phyloP scores from a whole-genome alignment of 1,139 yeast species.

The Taiozyma sp. region DNA sequence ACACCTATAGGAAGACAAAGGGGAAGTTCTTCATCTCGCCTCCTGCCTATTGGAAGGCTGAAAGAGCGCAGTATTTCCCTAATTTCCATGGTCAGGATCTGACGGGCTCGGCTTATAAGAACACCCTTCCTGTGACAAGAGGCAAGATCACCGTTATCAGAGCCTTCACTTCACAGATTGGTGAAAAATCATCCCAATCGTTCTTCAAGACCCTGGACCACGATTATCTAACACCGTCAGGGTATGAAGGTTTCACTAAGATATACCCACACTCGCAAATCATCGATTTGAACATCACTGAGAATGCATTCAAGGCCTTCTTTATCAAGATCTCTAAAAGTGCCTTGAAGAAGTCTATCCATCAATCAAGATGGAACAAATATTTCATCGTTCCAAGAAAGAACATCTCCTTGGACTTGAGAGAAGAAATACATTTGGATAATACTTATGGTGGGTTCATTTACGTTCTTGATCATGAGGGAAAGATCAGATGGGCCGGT shows the following conservation, averaged over 20 bases:
- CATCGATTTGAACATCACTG: slow-evolving; percentile 72
- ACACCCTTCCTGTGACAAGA: slow-evolving; percentile 26
- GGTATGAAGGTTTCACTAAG: slow-evolving; percentile 27
- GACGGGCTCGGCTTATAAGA: slow-evolving; percentile 30
- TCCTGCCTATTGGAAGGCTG: slow-evolving; percentile 63
- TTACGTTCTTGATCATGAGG: slow-evolving; percentile 68
- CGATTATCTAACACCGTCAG: slow-evolving; percentile 26
- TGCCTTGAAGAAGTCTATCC: slow-evolving; percentile 38
- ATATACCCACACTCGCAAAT: slow-evolving; percentile 56
- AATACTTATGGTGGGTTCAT: slow-evolving; percentile 84
- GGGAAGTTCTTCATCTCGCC: slow-evolving; percentile 89
- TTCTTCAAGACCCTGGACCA: slow-evolving; percentile 45
- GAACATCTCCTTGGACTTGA: slow-evolving; percentile 52
- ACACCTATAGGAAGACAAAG: slow-evolving; percentile 70
- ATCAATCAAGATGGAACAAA: slow-evolving; percentile 47
- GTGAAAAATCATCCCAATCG: slow-evolving; percentile 61
- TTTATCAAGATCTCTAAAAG: slow-evolving; percentile 52
- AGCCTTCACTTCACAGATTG: slow-evolving; percentile 65
- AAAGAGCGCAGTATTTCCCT: slow-evolving; percentile 84
- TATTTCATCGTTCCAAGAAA: slow-evolving; percentile 65
- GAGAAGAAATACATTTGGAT: slow-evolving; percentile 59
- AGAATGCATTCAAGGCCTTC: slow-evolving; percentile 61
- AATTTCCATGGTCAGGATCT: slow-evolving; percentile 65
- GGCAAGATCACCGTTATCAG: slow-evolving; percentile 62
- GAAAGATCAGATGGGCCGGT: slow-evolving; percentile 87